phyloP scores from a whole-genome alignment of 768 basidiomycete species.

The Tylopilus vinaceipallidus region DNA sequence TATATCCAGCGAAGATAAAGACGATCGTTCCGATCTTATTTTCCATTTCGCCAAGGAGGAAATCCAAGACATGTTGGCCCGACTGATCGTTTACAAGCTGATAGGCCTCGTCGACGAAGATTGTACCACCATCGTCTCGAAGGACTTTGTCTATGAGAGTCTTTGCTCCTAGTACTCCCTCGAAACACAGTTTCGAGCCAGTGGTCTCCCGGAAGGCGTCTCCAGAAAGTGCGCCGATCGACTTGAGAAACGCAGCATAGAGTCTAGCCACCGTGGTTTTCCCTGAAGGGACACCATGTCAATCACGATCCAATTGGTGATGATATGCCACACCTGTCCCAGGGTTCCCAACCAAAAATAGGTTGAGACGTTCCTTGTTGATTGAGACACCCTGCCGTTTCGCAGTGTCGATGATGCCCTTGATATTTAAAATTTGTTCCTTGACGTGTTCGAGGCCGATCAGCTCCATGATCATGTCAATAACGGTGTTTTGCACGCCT shows the following conservation, averaged over 20 bases:
- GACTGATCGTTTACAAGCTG: constrained; percentile 52
- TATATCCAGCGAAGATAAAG: constrained; percentile 72
- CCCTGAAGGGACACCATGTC: constrained; percentile 33
- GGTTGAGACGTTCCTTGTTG: constrained; percentile 58
- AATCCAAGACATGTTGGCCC: constrained; percentile 68
- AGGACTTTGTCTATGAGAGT: constrained; percentile 54
- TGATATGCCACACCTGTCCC: background rate
- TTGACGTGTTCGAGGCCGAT: constrained; percentile 69
- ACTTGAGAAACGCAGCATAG: constrained; percentile 62
- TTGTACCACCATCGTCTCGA: constrained; percentile 56
- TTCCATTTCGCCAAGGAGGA: constrained; percentile 72
- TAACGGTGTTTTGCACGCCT: constrained; percentile 48
- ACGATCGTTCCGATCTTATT: constrained; percentile 62
- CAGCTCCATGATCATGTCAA: constrained; percentile 69
- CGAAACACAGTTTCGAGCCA: constrained; percentile 55
- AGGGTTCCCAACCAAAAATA: constrained; percentile 36
- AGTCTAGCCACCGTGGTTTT: constrained; percentile 69
- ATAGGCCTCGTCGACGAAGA: constrained; percentile 76
- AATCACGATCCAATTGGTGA: background rate
- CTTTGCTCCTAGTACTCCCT: constrained; percentile 53
- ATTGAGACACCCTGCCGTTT: constrained; percentile 51
- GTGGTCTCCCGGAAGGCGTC: constrained; percentile 59
- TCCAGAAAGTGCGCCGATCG: constrained; percentile 52
- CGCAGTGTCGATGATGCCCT: constrained; percentile 53
- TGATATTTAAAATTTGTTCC: constrained; percentile 51